These are phyloP conservation scores for Gynostemma pentaphyllum DNA, from an alignment of 306 rosid genomes.

Conservation along the genomic window DNA sequence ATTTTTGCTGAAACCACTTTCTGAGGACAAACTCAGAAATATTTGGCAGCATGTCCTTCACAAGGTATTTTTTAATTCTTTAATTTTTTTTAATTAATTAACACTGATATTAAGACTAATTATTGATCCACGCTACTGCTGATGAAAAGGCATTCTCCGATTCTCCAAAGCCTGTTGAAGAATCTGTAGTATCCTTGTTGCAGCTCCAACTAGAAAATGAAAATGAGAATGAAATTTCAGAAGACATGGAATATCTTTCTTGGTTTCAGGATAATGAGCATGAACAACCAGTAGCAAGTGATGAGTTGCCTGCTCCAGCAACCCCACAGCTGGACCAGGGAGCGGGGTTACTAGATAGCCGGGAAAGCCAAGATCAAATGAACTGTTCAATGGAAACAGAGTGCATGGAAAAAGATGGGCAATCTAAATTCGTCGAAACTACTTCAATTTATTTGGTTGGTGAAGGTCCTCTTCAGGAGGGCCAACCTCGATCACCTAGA, in stretches of 20 bases:
- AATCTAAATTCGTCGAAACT: slow-evolving; percentile 67
- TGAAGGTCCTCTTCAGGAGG: slow-evolving; percentile 27
- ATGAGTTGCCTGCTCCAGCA: slow-evolving; percentile 87
- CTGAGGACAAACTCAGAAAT: slow-evolving; percentile 83
- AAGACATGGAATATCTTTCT: slow-evolving; percentile 29
- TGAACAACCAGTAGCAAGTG: slow-evolving; percentile 46
- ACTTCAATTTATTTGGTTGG: slow-evolving; percentile 31
- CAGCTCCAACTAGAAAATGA: slow-evolving; percentile 37
- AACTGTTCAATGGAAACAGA: slow-evolving; percentile 57
- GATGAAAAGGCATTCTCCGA: slow-evolving; percentile 69
- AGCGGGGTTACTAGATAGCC: slow-evolving; percentile 45
- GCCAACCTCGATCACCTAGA: slow-evolving; percentile 16
- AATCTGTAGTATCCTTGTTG: slow-evolving; percentile 38
- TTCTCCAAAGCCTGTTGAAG: slow-evolving; percentile 51
- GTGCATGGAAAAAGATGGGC: slow-evolving; percentile 48
- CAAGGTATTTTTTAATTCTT: slow-evolving; percentile 44
- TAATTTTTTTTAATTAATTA: background rate
- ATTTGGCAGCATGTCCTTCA: slow-evolving; percentile 99
- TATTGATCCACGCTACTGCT: slow-evolving; percentile 14
- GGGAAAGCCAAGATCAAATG: slow-evolving; percentile 74
- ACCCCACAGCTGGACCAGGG: slow-evolving; percentile 77
- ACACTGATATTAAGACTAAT: background rate
- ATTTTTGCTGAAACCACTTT: slow-evolving; percentile 76
- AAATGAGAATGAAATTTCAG: slow-evolving; percentile 14
- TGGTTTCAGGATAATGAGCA: slow-evolving; percentile 34